Evolutionary conservation across 495 filamentous ascomycete species (phyloP).

Genomic region (Hypoxylon intermedium): DNA sequence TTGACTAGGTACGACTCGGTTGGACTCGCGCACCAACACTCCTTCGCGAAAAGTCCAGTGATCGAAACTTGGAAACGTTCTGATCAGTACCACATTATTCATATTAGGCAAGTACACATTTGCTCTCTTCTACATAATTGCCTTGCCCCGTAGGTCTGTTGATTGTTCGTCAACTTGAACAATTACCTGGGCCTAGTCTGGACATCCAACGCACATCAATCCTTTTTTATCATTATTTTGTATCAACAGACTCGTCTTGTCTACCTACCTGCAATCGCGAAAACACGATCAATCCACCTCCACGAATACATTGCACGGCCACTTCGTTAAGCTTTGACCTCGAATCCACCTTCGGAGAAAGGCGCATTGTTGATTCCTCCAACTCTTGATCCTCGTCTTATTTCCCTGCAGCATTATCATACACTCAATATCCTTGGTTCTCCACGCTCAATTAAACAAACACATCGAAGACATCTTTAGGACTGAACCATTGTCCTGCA

Average conservation of each 20-base stretch:
- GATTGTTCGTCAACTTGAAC: background rate
- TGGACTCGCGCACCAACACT: conserved; percentile 11
- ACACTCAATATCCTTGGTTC: background rate
- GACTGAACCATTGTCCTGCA: conserved; percentile 11
- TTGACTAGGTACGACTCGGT: conserved; percentile 18
- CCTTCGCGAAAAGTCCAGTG: conserved; percentile 17
- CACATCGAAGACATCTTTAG: conserved; percentile 7
- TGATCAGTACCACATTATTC: conserved; percentile 8
- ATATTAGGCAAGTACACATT: conserved; percentile 13
- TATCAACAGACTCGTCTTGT: too few species aligned
- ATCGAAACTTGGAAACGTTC: conserved; percentile 7
- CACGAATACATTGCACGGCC: background rate
- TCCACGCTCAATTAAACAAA: background rate
- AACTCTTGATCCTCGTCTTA: background rate
- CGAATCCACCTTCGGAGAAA: background rate
- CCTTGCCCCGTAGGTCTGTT: background rate
- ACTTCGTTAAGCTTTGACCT: background rate
- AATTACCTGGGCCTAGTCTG: background rate
- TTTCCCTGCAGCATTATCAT: background rate
- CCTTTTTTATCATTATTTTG: too few species aligned
- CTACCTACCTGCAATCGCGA: too few species aligned
- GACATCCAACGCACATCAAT: too few species aligned
- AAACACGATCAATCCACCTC: too few species aligned
- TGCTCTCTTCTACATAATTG: background rate
- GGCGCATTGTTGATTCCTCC: background rate